Conservation (phyloP, 495 filamentous ascomycete genomes). For the Hapsidospora chrysogenum region DNA sequence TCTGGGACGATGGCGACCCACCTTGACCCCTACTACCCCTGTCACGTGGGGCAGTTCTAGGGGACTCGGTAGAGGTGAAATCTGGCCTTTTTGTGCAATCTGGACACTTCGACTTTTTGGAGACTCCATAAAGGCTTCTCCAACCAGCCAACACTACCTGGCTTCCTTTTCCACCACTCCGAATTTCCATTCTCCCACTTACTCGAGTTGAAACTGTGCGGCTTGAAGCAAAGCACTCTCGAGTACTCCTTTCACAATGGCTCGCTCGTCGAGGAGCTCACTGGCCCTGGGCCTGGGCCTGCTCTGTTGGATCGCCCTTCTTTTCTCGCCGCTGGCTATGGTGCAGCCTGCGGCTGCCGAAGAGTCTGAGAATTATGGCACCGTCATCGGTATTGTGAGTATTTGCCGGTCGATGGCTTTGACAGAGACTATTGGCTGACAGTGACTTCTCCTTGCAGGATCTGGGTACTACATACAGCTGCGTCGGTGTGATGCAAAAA, state of each 20-base stretch:
- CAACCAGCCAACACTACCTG: conserved; percentile 2
- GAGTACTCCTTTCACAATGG: conserved; percentile 30
- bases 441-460: conserved; percentile 28
- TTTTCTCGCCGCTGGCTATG: conserved; percentile 59
- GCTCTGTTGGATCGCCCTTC: conserved; percentile 66
- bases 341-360: conserved; percentile 48
- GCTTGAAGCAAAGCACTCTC: too few relatives aligned
- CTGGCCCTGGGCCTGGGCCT: conserved; percentile 45
- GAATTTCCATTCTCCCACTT: too few relatives aligned
- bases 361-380: conserved; percentile 65
- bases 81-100: conserved; percentile 7
- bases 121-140: conserved; percentile 1
- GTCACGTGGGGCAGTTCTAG: conserved; percentile 5
- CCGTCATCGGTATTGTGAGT: conserved; percentile 79
- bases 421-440: too few relatives aligned
- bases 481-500: conserved; percentile 97
- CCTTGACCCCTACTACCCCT: conserved; percentile 1
- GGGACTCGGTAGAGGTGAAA: conserved; percentile 4
- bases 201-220: too few relatives aligned
- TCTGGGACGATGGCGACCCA: not conserved
- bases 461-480: conserved; percentile 97
- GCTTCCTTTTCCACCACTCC: conserved; percentile 2
- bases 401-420: conserved; percentile 1
- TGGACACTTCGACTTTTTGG: conserved; percentile 5
- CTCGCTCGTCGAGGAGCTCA: conserved; percentile 35